Evolutionary conservation across 169 alveolate genomes (phyloP), one percentile per base, ranked within the genome.

Genomic region (Cryptosporidium parvum): DNA sequence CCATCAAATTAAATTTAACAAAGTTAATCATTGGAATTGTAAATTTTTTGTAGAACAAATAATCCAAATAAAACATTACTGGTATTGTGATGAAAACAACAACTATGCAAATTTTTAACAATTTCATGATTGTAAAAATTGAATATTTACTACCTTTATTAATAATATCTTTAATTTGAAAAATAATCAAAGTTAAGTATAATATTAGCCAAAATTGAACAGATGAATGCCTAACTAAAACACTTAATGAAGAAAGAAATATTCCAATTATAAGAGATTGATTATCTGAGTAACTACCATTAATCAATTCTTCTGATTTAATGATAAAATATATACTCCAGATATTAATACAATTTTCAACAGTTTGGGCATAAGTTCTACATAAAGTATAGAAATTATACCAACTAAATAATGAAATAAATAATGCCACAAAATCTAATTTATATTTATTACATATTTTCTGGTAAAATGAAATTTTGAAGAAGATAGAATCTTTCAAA

Each of bases 311-410:
- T 62, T 65, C 59, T 75, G 92, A 84, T 85, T 86, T 52, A 33
- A 62, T 12, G 75, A 92, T 52, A 84, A 52, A 86, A 29, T 92
- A 92, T 4, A 86, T 84, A 9, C 91, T 86, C 92, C 91, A 86
- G 53, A 92, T 62, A 62, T 80, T 86, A 65, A 92, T 23, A 33
- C 91, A 68, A 39, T 80, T 65, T 48, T 92, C 93, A 69, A 92
- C 56, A 29, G 93, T 62, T 44, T 86, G 69, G 26, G 93, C 75
- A 5, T 91, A 86, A 2, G 93, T 86, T 69, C 94, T 62, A 58
- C 93, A 92, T 16, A 86, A 56, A 9, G 85, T 58, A 70, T 70
- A 86, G 53, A 92, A 75, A 51, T 92, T 69, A 71, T 85, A 92
- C 93, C 93, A 86, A 42, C 92, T 87, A 48, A 70, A 58, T 69